A percentile compares a stretch with the other conserved stretches of the same genome.
Evolutionary conservation across 805 yeast genomes (phyloP).

Genomic region (Saccharomyces jurei): DNA sequence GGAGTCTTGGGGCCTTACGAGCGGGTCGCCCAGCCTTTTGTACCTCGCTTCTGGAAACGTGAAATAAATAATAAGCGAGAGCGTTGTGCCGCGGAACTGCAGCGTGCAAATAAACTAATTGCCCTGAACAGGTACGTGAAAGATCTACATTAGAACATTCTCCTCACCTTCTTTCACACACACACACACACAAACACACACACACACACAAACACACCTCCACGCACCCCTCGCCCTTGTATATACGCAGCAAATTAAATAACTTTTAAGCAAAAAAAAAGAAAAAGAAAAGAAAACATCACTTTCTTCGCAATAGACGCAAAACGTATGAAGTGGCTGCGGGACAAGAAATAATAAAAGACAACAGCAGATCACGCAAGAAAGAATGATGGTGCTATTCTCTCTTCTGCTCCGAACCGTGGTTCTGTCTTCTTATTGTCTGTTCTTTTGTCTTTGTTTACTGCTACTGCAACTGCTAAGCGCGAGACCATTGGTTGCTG

Average conservation of each 20-base stretch:
- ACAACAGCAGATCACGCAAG: neutral
- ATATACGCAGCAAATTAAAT: slow-evolving; percentile 2
- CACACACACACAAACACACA: neutral
- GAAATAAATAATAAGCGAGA: slow-evolving; percentile 40
- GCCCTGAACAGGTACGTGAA: slow-evolving; percentile 9
- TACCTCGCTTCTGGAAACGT: slow-evolving; percentile 43
- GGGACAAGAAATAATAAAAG: neutral
- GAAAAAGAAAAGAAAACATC: neutral
- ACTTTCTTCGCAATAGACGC: neutral
- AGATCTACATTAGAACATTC: neutral
- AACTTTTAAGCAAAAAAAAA: neutral
- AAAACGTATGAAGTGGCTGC: neutral
- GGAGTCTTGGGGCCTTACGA: slow-evolving; percentile 55
- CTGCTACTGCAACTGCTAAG: neutral
- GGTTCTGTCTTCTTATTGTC: neutral
- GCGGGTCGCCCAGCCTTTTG: slow-evolving; percentile 56
- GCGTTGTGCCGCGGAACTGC: slow-evolving; percentile 11
- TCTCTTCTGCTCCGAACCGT: neutral
- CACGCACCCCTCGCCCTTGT: neutral
- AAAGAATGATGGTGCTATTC: neutral
- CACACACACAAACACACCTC: neutral
- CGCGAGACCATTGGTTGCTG: neutral
- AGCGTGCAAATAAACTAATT: slow-evolving; percentile 11
- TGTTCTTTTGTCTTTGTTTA: neutral
- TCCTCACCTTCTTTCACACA: neutral